Conservation (phyloP, 495 filamentous ascomycete species). For the Penicillium roqueforti region DNA sequence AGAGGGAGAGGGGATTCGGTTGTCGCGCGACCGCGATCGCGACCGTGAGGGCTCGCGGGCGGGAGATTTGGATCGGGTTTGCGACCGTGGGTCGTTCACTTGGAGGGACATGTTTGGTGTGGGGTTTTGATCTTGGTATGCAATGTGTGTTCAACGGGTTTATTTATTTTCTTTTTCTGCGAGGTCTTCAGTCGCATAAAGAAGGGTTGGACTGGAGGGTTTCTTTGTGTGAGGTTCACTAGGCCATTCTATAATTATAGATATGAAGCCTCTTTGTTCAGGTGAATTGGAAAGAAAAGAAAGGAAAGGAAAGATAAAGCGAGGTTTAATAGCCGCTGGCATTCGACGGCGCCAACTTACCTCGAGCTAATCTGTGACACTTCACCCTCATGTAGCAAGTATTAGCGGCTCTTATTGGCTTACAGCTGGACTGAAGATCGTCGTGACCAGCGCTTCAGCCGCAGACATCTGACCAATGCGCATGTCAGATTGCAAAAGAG, state of each 20-base stretch:
- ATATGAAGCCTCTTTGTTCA: not conserved
- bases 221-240: not conserved
- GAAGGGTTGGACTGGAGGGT: not conserved
- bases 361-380: not conserved
- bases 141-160: not conserved
- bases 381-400: conserved; percentile 5
- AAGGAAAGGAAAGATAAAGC: not conserved
- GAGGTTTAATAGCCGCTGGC: not conserved
- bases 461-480: conserved; percentile 1
- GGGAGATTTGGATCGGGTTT: conserved; percentile 58
- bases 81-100: conserved; percentile 55
- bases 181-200: not conserved
- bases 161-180: not conserved
- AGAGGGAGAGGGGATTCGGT: conserved; percentile 33
- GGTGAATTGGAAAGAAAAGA: not conserved
- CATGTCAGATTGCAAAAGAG: conserved; percentile 2
- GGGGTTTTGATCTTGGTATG: not conserved
- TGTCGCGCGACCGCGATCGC: conserved; percentile 49
- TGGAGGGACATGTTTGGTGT: conserved; percentile 44
- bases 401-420: conserved; percentile 5
- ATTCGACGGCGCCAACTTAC: not conserved
- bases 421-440: conserved; percentile 4
- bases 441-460: conserved; percentile 8
- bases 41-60: conserved; percentile 48
- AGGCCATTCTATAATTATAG: not conserved